Percentiles rank a stretch among this genome's conserved stretches.
Conservation (phyloP, 2,329 filamentous ascomycete species). For the Talaromyces sp. region DNA sequence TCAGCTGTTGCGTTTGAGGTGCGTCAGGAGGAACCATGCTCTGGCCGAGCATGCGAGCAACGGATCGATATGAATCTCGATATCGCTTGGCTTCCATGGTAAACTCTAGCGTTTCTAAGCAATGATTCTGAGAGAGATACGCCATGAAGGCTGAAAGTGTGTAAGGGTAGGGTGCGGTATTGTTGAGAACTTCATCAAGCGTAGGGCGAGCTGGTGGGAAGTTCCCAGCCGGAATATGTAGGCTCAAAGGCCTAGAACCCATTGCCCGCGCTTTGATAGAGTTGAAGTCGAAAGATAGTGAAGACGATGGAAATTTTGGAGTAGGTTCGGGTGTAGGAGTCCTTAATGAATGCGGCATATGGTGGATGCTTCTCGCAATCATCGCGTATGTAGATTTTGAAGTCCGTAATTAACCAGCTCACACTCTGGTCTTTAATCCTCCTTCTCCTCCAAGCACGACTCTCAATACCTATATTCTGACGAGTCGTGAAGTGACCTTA, state of each 20-base stretch:
- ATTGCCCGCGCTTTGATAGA: conserved; percentile 36
- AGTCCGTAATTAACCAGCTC: conserved; percentile 14
- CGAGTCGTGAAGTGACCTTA: conserved; percentile 1
- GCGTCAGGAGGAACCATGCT: conserved; percentile 50
- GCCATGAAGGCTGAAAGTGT: conserved; percentile 92
- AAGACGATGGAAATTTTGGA: conserved; percentile 42
- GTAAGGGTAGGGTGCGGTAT: conserved; percentile 81
- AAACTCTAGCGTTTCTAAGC: conserved; percentile 92
- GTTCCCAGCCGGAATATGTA: conserved; percentile 39
- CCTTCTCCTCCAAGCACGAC: conserved; percentile 4
- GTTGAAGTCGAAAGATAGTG: conserved; percentile 44
- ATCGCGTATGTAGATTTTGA: conserved; percentile 33
- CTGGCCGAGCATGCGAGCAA: conserved; percentile 51
- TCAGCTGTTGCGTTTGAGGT: conserved; percentile 65
- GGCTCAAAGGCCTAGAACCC: conserved; percentile 46
- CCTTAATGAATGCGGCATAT: conserved; percentile 36
- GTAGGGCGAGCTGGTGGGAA: conserved; percentile 60
- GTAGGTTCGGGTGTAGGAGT: conserved; percentile 42
- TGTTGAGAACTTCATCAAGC: conserved; percentile 81
- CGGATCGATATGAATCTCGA: conserved; percentile 61
- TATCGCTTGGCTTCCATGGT: conserved; percentile 92
- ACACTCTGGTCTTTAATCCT: conserved; percentile 9
- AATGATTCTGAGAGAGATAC: conserved; percentile 95
- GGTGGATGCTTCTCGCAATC: conserved; percentile 38
- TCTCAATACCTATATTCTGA: conserved; percentile 4